These are phyloP conservation scores for Phialophora verrucosa DNA, from an alignment of 2,329 filamentous ascomycete species.

Conservation along the genomic window DNA sequence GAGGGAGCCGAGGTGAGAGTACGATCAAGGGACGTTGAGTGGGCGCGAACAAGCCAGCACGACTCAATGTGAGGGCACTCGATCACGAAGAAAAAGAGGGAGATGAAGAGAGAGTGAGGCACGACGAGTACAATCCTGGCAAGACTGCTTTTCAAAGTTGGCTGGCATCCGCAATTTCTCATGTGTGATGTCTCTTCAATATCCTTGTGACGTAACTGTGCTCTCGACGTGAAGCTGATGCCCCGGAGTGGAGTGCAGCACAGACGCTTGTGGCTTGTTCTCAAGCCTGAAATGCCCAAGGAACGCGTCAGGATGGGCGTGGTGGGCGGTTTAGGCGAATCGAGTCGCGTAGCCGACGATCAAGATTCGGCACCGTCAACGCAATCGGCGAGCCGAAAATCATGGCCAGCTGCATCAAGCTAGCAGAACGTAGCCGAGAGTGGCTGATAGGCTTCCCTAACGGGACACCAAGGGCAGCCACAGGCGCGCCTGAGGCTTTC, in stretches of 20 bases:
- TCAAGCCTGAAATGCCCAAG: constrained; percentile 9
- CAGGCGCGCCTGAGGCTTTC: neutral
- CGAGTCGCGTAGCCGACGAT: constrained; percentile 18
- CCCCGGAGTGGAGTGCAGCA: neutral
- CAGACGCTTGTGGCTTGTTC: constrained; percentile 17
- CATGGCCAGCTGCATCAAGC: constrained; percentile 5
- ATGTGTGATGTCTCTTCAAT: constrained; percentile 10
- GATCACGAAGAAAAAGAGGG: neutral
- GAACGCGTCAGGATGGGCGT: constrained; percentile 10
- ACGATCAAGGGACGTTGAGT: neutral
- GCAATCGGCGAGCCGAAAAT: constrained; percentile 15
- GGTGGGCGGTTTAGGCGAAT: constrained; percentile 14
- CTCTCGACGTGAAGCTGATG: neutral
- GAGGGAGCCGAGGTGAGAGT: neutral
- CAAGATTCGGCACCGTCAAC: constrained; percentile 6
- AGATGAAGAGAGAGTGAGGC: neutral
- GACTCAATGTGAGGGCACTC: neutral
- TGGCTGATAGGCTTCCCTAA: constrained; percentile 4
- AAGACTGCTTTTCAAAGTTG: neutral
- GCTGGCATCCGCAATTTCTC: constrained; percentile 9
- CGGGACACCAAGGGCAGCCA: neutral
- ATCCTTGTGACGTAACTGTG: constrained; percentile 17
- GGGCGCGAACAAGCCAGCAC: neutral
- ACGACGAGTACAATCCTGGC: neutral
- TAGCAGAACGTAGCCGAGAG: constrained; percentile 1